phyloP scores from a whole-genome alignment of 2,329 filamentous ascomycete genomes.

The Graphilbum ipis-grandicollis region DNA sequence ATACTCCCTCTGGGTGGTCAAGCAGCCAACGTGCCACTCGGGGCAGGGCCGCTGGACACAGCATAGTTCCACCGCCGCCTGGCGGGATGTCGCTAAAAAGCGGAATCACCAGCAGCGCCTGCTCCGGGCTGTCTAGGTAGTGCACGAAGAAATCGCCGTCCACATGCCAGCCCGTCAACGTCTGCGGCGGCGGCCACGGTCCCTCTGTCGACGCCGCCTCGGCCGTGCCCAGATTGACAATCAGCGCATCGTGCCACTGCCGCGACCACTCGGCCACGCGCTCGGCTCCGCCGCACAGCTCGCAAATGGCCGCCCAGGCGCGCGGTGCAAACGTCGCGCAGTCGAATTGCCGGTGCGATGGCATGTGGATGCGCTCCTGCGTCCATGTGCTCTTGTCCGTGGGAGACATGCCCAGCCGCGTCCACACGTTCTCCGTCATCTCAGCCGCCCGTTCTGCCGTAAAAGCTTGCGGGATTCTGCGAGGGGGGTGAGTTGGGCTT shows the following conservation, averaged over 20 bases:
- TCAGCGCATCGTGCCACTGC: slow-evolving; percentile 50
- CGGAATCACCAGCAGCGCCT: slow-evolving; percentile 50
- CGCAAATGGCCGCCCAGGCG: slow-evolving; percentile 49
- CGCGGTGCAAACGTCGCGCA: slow-evolving; percentile 41
- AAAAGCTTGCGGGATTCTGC: slow-evolving; percentile 18
- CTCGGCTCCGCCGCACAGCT: slow-evolving; percentile 46
- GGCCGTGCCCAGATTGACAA: slow-evolving; percentile 48
- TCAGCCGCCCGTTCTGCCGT: slow-evolving; percentile 19
- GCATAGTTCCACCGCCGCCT: slow-evolving; percentile 45
- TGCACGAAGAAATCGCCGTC: slow-evolving; percentile 59
- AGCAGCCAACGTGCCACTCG: slow-evolving; percentile 39
- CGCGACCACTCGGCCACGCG: slow-evolving; percentile 28
- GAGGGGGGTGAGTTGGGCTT: no score
- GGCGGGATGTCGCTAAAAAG: slow-evolving; percentile 45
- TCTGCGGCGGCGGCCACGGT: slow-evolving; percentile 30
- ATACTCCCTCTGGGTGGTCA: slow-evolving; percentile 46
- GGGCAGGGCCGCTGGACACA: slow-evolving; percentile 42
- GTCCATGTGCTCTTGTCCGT: slow-evolving; percentile 49
- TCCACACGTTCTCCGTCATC: slow-evolving; percentile 35
- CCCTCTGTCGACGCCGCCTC: slow-evolving; percentile 32
- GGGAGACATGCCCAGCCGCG: slow-evolving; percentile 45
- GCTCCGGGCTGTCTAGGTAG: slow-evolving; percentile 53
- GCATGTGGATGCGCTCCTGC: slow-evolving; percentile 47
- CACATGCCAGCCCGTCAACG: slow-evolving; percentile 46
- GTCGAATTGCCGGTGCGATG: slow-evolving; percentile 34